Evolutionary conservation across 192 early-diverging fungal genomes (phyloP).

Genomic region (Allomyces arbusculus): DNA sequence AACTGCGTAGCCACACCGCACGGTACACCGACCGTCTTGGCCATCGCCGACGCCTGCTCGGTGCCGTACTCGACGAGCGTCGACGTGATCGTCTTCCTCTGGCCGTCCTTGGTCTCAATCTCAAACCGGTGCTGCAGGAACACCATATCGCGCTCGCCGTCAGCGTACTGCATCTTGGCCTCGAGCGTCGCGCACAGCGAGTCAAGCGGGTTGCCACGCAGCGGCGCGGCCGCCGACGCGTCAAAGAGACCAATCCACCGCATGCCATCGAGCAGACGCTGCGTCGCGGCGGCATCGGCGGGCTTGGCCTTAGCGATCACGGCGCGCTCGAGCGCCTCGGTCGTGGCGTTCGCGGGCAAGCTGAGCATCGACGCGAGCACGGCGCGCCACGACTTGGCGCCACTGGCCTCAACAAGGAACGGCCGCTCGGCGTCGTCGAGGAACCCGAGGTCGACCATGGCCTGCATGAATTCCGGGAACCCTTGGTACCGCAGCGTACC

Average conservation of each 20-base stretch:
- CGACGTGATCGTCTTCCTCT: conserved; percentile 70
- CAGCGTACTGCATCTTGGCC: conserved; percentile 85
- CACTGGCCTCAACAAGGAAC: conserved; percentile 19
- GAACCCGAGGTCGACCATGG: conserved; percentile 79
- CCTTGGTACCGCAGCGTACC: conserved; percentile 92
- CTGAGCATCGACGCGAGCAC: conserved; percentile 43
- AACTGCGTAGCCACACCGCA: conserved; percentile 88
- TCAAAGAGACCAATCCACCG: conserved; percentile 79
- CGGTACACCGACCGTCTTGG: conserved; percentile 88
- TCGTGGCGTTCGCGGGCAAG: conserved; percentile 2
- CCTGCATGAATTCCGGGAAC: conserved; percentile 91
- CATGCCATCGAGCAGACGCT: conserved; percentile 48
- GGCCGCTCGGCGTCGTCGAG: conserved; percentile 49
- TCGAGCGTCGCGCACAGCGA: conserved; percentile 89
- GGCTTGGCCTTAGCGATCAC: conserved; percentile 47
- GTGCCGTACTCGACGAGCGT: conserved; percentile 85
- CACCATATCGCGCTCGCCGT: conserved; percentile 87
- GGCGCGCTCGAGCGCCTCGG: conserved; percentile 28
- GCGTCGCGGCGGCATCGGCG: conserved; percentile 28
- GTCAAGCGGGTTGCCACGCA: conserved; percentile 62
- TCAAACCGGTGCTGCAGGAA: conserved; percentile 95
- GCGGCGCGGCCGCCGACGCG: conserved; percentile 30
- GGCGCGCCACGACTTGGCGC: conserved; percentile 15
- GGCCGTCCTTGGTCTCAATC: conserved; percentile 71
- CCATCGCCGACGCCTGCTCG: conserved; percentile 81